Percentiles rank a stretch among this genome's conserved stretches.
Evolutionary conservation across 176 grass and related monocot genomes (phyloP).

Genomic region (Poa annua): DNA sequence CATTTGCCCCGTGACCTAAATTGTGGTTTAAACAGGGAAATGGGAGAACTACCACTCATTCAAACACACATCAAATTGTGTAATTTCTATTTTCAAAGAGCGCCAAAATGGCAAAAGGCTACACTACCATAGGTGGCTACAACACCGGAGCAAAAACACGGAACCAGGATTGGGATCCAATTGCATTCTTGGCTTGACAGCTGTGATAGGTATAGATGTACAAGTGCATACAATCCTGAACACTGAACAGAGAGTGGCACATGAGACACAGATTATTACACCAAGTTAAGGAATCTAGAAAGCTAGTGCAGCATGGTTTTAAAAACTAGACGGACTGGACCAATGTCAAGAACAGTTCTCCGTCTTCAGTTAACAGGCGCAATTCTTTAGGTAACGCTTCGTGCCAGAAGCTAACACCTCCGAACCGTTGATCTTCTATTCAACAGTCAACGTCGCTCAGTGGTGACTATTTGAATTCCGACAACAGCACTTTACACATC

Average conservation of each 20-base stretch:
- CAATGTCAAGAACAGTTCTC: too few species aligned
- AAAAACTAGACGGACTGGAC: not conserved
- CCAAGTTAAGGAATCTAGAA: not conserved
- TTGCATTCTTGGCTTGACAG: constrained; percentile 7
- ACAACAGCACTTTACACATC: too few species aligned
- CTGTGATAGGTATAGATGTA: not conserved
- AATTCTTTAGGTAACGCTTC: too few species aligned
- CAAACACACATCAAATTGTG: not conserved
- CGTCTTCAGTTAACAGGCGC: too few species aligned
- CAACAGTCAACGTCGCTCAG: too few species aligned
- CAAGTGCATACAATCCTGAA: not conserved
- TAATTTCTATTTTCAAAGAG: not conserved
- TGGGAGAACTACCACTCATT: not conserved
- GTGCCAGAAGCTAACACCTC: too few species aligned
- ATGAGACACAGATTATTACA: not conserved
- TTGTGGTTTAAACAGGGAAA: not conserved
- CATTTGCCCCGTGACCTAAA: not conserved
- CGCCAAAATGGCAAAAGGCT: not conserved
- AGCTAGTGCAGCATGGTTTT: not conserved
- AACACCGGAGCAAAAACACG: not conserved
- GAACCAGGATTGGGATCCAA: not conserved
- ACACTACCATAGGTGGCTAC: not conserved
- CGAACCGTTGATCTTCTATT: too few species aligned
- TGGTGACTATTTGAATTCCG: too few species aligned
- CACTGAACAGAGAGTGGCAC: not conserved